A percentile compares a stretch with the other conserved stretches of the same genome.
These are phyloP conservation scores for Suillus decipiens DNA, from an alignment of 768 basidiomycete genomes.

Conservation along the genomic window DNA sequence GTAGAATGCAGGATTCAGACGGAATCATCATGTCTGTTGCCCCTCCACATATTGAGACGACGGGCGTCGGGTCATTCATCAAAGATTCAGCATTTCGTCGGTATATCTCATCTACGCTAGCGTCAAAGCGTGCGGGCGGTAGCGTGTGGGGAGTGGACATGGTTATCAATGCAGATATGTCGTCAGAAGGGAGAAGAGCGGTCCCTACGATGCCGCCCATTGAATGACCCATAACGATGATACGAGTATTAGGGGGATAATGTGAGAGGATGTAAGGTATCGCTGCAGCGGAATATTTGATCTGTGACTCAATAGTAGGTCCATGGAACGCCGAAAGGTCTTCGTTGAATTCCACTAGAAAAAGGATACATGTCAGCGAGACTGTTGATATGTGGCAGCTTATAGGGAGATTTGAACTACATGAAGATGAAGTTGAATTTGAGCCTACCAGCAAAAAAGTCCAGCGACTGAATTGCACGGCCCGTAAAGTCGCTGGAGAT, in stretches of 20 bases:
- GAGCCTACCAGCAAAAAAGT: slow-evolving; percentile 81
- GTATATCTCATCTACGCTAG: slow-evolving; percentile 78
- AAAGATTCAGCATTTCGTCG: slow-evolving; percentile 43
- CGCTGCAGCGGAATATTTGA: slow-evolving; percentile 67
- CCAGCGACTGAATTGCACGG: slow-evolving; percentile 54
- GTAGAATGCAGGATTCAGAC: slow-evolving; percentile 82
- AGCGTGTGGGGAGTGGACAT: slow-evolving; percentile 93
- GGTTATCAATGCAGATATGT: slow-evolving; percentile 84
- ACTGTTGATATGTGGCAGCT: slow-evolving; percentile 5
- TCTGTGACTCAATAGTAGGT: slow-evolving; percentile 82
- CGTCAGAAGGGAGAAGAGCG: slow-evolving; percentile 65
- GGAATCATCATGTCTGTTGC: slow-evolving; percentile 90
- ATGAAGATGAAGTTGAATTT: slow-evolving; percentile 3
- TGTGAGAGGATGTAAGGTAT: slow-evolving; percentile 78
- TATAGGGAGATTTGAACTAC: not conserved
- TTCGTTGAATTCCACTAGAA: slow-evolving; percentile 91
- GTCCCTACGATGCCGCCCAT: slow-evolving; percentile 96
- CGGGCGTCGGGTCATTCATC: slow-evolving; percentile 52
- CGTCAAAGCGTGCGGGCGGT: slow-evolving; percentile 87
- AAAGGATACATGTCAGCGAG: not conserved
- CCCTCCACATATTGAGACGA: slow-evolving; percentile 89
- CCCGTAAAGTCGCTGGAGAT: slow-evolving; percentile 56
- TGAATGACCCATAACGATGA: slow-evolving; percentile 89
- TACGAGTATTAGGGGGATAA: slow-evolving; percentile 62
- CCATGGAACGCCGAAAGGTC: slow-evolving; percentile 96